These are phyloP conservation scores for Ganoderma lucidum DNA, from an alignment of 1,284 basidiomycete genomes.

Conservation along the genomic window DNA sequence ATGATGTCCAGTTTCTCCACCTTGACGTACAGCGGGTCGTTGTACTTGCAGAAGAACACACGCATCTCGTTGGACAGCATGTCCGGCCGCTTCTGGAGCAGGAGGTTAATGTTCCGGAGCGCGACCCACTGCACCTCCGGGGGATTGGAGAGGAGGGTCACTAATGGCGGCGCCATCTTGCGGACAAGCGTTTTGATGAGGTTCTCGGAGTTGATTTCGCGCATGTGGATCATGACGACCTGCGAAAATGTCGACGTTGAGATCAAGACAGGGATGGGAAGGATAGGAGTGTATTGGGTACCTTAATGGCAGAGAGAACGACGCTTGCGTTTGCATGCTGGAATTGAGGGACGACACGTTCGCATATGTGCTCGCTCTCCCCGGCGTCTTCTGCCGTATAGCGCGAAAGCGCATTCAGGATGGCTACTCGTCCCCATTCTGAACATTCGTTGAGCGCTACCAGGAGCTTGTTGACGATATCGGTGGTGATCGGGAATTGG, in stretches of 20 bases:
- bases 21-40: constrained; percentile 98
- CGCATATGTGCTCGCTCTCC: constrained; percentile 98
- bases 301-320: constrained; percentile 95
- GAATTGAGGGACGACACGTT: constrained; percentile 97
- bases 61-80: constrained; percentile 95
- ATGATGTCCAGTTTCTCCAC: constrained; percentile 99
- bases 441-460: constrained; percentile 98
- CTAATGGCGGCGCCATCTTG: constrained; percentile 98
- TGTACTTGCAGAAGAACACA: constrained; percentile 99
- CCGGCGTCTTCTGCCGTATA: constrained; percentile 89
- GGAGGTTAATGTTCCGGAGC: constrained; percentile 94
- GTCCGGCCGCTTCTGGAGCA: constrained; percentile 92
- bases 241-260: constrained; percentile 39
- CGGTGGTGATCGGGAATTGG: constrained; percentile 83
- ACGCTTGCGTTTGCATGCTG: constrained; percentile 97
- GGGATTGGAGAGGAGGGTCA: constrained; percentile 79
- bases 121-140: constrained; percentile 97
- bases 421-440: constrained; percentile 97
- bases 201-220: constrained; percentile 84
- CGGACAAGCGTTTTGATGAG: constrained; percentile 88
- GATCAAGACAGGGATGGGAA: neutral
- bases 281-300: constrained; percentile 39
- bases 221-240: constrained; percentile 98
- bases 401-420: constrained; percentile 86
- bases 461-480: constrained; percentile 88